phyloP scores from a whole-genome alignment of 345 rosid genomes.

The Erucastrum elatum region DNA sequence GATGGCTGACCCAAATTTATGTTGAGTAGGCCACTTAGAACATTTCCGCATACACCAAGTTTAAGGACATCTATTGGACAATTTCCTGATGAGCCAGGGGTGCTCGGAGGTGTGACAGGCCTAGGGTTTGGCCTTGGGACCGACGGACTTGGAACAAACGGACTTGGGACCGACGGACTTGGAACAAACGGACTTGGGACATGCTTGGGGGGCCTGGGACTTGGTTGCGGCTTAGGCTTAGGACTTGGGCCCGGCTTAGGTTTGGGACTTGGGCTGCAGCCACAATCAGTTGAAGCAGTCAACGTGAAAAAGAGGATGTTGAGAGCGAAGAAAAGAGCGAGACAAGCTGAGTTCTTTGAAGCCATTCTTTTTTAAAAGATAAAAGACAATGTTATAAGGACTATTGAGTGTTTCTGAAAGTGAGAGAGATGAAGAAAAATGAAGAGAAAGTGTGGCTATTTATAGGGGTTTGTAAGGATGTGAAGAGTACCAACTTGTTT shows the following conservation, averaged over 20 bases:
- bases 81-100: conserved; percentile 29
- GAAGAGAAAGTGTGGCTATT: conserved; percentile 2
- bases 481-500: conserved; percentile 18
- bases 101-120: conserved; percentile 12
- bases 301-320: conserved; percentile 35
- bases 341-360: conserved; percentile 33
- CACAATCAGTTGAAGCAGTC: conserved; percentile 25
- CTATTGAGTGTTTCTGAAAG: background rate
- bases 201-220: conserved; percentile 2
- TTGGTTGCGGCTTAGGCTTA: conserved; percentile 5
- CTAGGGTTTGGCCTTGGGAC: conserved; percentile 3
- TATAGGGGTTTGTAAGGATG: conserved; percentile 16
- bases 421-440: conserved; percentile 13
- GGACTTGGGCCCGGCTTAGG: conserved; percentile 22
- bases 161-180: conserved; percentile 8
- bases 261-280: conserved; percentile 28
- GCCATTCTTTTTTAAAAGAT: conserved; percentile 21
- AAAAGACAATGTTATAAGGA: background rate
- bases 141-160: no score
- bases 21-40: conserved; percentile 44
- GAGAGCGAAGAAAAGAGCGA: conserved; percentile 35
- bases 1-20: conserved; percentile 46
- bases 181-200: conserved; percentile 5
- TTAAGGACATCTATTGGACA: conserved; percentile 63
- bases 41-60: conserved; percentile 54